Base-by-base conservation (phyloP, 495 filamentous ascomycete species). In the Penicillium arizonense region DNA sequence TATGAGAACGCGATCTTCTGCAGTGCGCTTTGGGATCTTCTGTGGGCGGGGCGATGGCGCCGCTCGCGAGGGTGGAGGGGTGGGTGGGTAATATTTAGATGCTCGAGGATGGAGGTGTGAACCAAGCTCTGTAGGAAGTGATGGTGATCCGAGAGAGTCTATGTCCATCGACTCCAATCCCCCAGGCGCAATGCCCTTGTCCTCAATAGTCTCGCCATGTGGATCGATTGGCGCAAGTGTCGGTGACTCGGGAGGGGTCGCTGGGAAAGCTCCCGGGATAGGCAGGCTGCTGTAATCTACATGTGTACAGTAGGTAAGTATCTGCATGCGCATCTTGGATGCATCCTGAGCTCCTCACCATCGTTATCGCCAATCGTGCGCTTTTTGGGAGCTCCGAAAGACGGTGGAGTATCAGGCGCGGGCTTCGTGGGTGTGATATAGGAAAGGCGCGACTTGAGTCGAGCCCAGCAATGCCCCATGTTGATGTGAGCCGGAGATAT, bases 211-310 rank as follows among this genome's bases (percentile, higher is more conserved):
- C 30, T 12, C 51, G 11, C 18, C 21, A 10, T 26, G 8, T 13
- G 34, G 36, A 35, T 54, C 53, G 34, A 37, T 52, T 5, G 51
- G 52, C 38, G 55, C 52, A 23, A 58, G 55, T 18, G 33, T 51
- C 18, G 61, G 63, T 5, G 61, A 59, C 12, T 44, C 26, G 14
- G 61, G 45, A 20, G 57, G 61, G 18, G 61, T 58, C 0, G 26
- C 28, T 4, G 63, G 63, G 9, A 58, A 66, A 1, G 59, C 60
- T n/a, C 63, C 63, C 7, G 63, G 63, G 1, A 66, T 54, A 5
- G 45, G 28, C 5, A 53, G 16, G 2, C 32, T 20, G 21, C 36
- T n/a, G 7, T 39, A n/a, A 33, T 59, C 52, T 53, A 40, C 16
- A 13, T 14, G 10, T 21, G 13, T 14, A 13, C 8, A 35, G n/a